Percentiles rank a stretch among this genome's conserved stretches.
phyloP scores from a whole-genome alignment of 306 rosid species.

The Carpinus viminea region DNA sequence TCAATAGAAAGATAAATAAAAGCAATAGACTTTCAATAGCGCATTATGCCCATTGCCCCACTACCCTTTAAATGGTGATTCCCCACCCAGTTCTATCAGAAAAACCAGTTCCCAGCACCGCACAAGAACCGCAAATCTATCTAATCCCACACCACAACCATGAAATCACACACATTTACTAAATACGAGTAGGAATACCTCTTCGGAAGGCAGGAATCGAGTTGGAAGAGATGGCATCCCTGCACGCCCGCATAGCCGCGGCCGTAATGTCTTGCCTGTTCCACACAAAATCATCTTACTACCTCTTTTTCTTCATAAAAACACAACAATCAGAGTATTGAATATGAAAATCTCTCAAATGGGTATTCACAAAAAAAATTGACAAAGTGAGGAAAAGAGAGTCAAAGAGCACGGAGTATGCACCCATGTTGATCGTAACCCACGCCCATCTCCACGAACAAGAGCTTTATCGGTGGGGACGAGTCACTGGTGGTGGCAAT shows the following conservation, averaged over 20 bases:
- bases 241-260: constrained; percentile 95
- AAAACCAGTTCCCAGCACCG: not conserved
- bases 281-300: not conserved
- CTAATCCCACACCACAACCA: constrained; percentile 1
- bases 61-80: not conserved
- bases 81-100: not conserved
- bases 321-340: not conserved
- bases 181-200: constrained; percentile 42
- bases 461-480: constrained; percentile 61
- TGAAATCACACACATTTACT: not conserved
- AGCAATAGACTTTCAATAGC: not conserved
- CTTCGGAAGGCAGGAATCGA: constrained; percentile 92
- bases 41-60: not conserved
- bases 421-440: constrained; percentile 97
- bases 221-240: constrained; percentile 94
- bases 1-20: not conserved
- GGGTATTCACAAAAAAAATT: not conserved
- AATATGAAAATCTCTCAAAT: constrained; percentile 4
- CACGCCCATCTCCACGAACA: constrained; percentile 98
- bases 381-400: not conserved
- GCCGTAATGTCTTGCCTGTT: constrained; percentile 80
- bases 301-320: not conserved
- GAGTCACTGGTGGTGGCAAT: constrained; percentile 21
- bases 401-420: constrained; percentile 7
- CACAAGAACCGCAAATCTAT: not conserved